Percentiles rank a stretch among this genome's conserved stretches.
Evolutionary conservation across 495 filamentous ascomycete genomes (phyloP).

Genomic region (Neurospora terricola): DNA sequence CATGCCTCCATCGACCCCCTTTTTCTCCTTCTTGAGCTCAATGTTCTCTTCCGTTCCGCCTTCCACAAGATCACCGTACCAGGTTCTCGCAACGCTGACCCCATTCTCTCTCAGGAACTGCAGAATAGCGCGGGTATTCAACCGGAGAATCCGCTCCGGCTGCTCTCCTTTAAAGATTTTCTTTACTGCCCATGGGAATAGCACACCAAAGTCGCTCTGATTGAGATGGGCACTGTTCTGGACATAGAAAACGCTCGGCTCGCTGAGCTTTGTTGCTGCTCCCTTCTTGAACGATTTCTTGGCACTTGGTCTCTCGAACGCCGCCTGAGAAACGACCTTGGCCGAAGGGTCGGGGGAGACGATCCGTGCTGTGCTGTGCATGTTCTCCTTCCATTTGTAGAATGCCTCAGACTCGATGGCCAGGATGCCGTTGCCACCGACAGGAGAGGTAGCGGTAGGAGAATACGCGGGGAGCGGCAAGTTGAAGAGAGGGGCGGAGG

Average conservation of each 20-base stretch:
- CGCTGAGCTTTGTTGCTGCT: slow-evolving; percentile 10
- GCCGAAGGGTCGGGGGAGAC: slow-evolving; percentile 41
- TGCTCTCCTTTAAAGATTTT: slow-evolving; percentile 48
- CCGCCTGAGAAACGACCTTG: slow-evolving; percentile 12
- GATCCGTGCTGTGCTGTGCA: slow-evolving; percentile 46
- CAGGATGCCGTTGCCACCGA: slow-evolving; percentile 41
- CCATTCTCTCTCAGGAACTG: slow-evolving; percentile 47
- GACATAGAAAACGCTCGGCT: slow-evolving; percentile 55
- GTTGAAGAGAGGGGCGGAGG: slow-evolving; percentile 46
- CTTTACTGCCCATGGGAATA: slow-evolving; percentile 59
- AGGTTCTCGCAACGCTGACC: slow-evolving; percentile 43
- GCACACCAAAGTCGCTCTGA: slow-evolving; percentile 68
- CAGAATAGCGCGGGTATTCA: slow-evolving; percentile 55
- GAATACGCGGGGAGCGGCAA: slow-evolving; percentile 58
- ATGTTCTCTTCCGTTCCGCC: slow-evolving; percentile 15
- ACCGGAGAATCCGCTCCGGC: slow-evolving; percentile 49
- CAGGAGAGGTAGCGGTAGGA: slow-evolving; percentile 21
- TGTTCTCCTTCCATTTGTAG: slow-evolving; percentile 58
- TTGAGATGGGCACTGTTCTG: slow-evolving; percentile 53
- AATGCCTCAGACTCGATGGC: slow-evolving; percentile 60
- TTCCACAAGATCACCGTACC: slow-evolving; percentile 37
- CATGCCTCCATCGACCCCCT: slow-evolving; percentile 8
- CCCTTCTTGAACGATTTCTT: not conserved
- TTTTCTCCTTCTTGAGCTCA: slow-evolving; percentile 1
- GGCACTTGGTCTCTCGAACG: not conserved